Conservation (phyloP, 768 basidiomycete species). For the Mycena olivaceomarginata region DNA sequence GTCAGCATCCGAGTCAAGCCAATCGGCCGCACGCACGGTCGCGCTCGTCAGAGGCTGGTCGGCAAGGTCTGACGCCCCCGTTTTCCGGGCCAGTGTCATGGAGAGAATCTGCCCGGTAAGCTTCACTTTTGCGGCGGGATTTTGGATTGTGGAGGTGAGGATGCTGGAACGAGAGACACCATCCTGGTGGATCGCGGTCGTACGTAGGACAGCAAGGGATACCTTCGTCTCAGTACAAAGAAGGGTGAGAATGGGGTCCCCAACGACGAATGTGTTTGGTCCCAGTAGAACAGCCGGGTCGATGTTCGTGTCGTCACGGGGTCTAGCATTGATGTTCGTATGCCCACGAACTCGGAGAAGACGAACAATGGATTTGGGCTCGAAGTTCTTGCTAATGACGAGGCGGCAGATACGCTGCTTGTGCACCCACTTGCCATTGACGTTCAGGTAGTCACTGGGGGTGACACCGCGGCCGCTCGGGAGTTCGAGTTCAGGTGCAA, state of each 20-base stretch:
- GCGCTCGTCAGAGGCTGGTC: background rate
- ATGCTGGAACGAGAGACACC: slow-evolving; percentile 13
- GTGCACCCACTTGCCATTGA: slow-evolving; percentile 29
- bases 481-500: slow-evolving; percentile 35
- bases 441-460: slow-evolving; percentile 17
- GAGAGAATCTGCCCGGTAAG: slow-evolving; percentile 26
- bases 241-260: slow-evolving; percentile 29
- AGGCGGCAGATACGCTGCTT: slow-evolving; percentile 24
- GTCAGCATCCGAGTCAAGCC: background rate
- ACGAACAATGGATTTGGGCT: slow-evolving; percentile 19
- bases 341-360: slow-evolving; percentile 10
- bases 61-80: background rate
- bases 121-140: slow-evolving; percentile 32
- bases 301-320: background rate
- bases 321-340: background rate
- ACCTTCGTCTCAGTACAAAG: slow-evolving; percentile 9
- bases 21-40: background rate
- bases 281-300: background rate
- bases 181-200: slow-evolving; percentile 32
- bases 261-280: slow-evolving; percentile 7
- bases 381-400: slow-evolving; percentile 7
- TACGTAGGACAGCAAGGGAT: slow-evolving; percentile 23
- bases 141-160: slow-evolving; percentile 11
- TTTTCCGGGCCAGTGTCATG: slow-evolving; percentile 20
- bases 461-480: slow-evolving; percentile 7